Base-by-base conservation (phyloP, 208 protist genomes). In the Leishmania martiniquensis region DNA sequence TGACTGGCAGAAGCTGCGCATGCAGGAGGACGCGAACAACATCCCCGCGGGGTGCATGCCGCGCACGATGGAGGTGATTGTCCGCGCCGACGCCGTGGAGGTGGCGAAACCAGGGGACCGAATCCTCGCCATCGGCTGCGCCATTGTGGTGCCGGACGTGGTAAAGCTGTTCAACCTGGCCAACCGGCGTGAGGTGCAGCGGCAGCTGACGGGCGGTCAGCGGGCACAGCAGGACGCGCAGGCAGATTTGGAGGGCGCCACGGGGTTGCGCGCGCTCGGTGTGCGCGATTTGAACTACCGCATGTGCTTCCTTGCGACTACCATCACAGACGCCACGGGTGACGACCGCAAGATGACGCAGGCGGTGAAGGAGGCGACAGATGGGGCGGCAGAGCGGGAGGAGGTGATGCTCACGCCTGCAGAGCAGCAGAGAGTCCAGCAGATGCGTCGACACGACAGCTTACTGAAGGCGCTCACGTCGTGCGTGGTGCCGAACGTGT, bases 91-190 rank as follows among this genome's bases (percentile, higher is more conserved):
- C 54, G 91, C 87, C 22, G 99, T 99, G 9, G 99, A 99, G 79
- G 89, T 95, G n/a, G 98, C 97, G 3, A 99, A 99, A 86, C 98
- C 99, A 0, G 99, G 99, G 60, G 99, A 99, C 88, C 98, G 98
- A 54, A 86, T 96, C 69, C 78, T 98, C 47, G 97, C 98, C 34
- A 95, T 97, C n/a, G 99, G 99, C 22, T 98, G 95, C 55, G 89
- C 99, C 32, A 98, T 99, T 66, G 99, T 99, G n/a, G 94, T 99
- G 2, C 99, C 99, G 0, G 98, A 99, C 83, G 96, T 99, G 10
- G 82, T 89, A 12, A 96, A 99, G 77, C 87, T 99, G 49, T 92
- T 98, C 72, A 94, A 90, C 67, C 80, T 89, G 72, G 81, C 80
- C 34, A 96, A 97, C 80, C 90, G 88, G 1, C 91, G 88, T 2